Evolutionary conservation across 108 stramenopile genomes (phyloP).

Genomic region (Fistulifera solaris): DNA sequence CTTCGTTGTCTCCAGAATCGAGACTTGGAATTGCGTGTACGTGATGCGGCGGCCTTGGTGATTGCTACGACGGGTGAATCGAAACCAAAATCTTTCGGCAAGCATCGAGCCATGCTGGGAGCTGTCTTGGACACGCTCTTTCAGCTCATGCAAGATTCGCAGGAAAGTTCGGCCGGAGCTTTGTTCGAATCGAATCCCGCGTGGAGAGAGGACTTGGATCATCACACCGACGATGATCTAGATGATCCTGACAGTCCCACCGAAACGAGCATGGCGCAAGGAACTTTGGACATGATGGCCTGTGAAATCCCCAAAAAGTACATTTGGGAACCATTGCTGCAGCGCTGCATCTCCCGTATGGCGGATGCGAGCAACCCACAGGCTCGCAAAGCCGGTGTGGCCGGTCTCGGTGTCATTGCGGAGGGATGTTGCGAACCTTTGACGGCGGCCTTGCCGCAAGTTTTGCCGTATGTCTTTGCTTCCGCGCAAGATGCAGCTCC

Average conservation of each 20-base stretch:
- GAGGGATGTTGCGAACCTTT: conserved; percentile 88
- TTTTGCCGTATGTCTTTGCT: conserved; percentile 80
- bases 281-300: conserved; percentile 91
- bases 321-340: conserved; percentile 81
- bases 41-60: conserved; percentile 85
- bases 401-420: conserved; percentile 91
- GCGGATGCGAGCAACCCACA: conserved; percentile 53
- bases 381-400: conserved; percentile 92
- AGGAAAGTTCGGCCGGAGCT: conserved; percentile 87
- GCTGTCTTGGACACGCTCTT: conserved; percentile 74
- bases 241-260: conserved; percentile 74
- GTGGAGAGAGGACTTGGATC: conserved; percentile 72
- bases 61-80: conserved; percentile 87
- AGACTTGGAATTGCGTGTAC: conserved; percentile 74
- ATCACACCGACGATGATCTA: conserved; percentile 55
- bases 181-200: conserved; percentile 86
- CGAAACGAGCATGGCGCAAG: conserved; percentile 91
- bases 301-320: conserved; percentile 93
- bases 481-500: conserved; percentile 78
- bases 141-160: conserved; percentile 78
- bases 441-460: conserved; percentile 56
- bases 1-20: conserved; percentile 41
- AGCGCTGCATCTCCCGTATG: conserved; percentile 78
- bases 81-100: conserved; percentile 88
- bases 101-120: conserved; percentile 55